Conservation (phyloP, 805 yeast genomes). For the Barnettozyma pratensis region DNA sequence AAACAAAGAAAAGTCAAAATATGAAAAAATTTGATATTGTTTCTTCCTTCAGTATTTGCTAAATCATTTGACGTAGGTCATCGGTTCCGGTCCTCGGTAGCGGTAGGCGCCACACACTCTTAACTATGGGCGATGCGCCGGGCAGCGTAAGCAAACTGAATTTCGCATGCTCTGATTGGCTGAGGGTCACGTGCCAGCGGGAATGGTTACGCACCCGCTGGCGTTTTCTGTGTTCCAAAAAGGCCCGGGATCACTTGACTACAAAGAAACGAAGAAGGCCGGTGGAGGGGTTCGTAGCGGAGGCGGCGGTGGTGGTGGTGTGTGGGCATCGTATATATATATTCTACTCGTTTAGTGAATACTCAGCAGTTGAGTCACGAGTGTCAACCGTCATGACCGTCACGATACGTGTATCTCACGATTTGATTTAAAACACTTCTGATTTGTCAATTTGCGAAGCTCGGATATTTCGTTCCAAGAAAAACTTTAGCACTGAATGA, state of each 20-base stretch:
- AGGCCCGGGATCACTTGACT: slow-evolving; percentile 1
- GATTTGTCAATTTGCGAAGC: not conserved
- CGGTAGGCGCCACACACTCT: slow-evolving; percentile 7
- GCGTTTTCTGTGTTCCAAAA: not conserved
- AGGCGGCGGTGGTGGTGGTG: too few species aligned
- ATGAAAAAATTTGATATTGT: too few species aligned
- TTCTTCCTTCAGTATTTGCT: not conserved
- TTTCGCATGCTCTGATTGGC: slow-evolving; percentile 9
- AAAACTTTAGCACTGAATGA: too few species aligned
- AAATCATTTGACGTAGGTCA: slow-evolving; percentile 6
- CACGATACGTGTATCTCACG: not conserved
- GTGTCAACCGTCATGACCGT: not conserved
- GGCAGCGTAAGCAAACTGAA: slow-evolving; percentile 11
- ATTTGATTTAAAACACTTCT: not conserved
- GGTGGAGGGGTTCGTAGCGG: too few species aligned
- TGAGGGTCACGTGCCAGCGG: not conserved
- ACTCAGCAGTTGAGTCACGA: too few species aligned
- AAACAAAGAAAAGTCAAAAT: too few species aligned
- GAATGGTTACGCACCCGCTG: slow-evolving; percentile 1
- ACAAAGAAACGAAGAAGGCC: too few species aligned
- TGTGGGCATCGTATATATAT: too few species aligned
- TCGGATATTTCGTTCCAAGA: not conserved
- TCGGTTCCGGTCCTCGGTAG: slow-evolving; percentile 14
- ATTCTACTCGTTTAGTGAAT: too few species aligned
- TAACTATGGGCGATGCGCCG: slow-evolving; percentile 11